These are phyloP conservation scores for Aspergillus ellipticus DNA, from an alignment of 495 filamentous ascomycete species.

Conservation along the genomic window DNA sequence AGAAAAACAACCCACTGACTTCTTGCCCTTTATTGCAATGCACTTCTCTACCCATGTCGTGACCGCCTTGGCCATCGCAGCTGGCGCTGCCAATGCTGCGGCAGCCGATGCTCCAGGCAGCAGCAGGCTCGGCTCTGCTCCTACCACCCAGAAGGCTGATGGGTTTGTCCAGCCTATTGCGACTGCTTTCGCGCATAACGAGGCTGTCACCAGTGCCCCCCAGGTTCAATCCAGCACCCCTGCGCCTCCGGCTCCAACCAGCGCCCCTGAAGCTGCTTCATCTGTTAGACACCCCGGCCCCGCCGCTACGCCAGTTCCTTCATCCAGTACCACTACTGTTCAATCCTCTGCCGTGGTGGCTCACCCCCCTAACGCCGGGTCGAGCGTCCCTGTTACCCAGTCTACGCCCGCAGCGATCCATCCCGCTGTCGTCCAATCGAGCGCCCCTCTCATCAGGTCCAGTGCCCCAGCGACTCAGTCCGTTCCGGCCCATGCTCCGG, in stretches of 20 bases:
- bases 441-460: neutral
- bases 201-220: neutral
- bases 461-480: neutral
- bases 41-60: constrained; percentile 16
- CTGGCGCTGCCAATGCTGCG: constrained; percentile 14
- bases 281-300: neutral
- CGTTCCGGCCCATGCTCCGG: neutral
- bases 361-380: neutral
- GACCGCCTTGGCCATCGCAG: constrained; percentile 19
- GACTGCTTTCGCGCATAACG: too few species aligned
- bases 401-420: neutral
- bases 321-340: too few species aligned
- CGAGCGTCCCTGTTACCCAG: constrained; percentile 1
- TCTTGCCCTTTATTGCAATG: constrained; percentile 12
- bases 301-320: neutral
- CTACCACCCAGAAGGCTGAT: neutral
- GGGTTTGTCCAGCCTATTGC: neutral
- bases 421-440: neutral
- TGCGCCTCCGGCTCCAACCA: neutral
- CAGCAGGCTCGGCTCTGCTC: neutral
- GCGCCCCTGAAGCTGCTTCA: neutral
- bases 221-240: neutral
- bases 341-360: constrained; percentile 1
- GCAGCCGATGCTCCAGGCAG: neutral
- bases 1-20: neutral